Evolutionary conservation across 1,284 basidiomycete species (phyloP).

Genomic region (Microstroma glucosiphilum): DNA sequence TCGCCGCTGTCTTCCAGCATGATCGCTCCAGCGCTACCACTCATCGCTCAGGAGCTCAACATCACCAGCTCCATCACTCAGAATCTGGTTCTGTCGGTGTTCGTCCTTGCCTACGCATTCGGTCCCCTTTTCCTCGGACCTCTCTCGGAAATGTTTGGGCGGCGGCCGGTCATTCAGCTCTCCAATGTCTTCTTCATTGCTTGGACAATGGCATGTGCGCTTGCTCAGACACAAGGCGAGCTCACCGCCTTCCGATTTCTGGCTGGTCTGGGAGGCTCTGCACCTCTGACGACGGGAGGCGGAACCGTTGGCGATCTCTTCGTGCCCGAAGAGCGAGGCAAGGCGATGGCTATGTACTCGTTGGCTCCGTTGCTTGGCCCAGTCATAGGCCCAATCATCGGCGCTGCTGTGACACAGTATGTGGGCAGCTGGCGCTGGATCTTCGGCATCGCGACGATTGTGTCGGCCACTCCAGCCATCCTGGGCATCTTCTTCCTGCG

Average conservation of each 20-base stretch:
- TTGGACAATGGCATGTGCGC: constrained; percentile 42
- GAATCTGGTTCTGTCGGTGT: constrained; percentile 35
- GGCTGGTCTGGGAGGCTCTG: constrained; percentile 46
- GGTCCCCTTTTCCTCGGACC: constrained; percentile 51
- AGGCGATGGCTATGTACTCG: constrained; percentile 53
- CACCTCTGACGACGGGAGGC: constrained; percentile 52
- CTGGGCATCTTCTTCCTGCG: constrained; percentile 32
- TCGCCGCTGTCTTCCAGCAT: constrained; percentile 40
- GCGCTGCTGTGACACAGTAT: constrained; percentile 30
- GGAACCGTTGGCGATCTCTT: constrained; percentile 68
- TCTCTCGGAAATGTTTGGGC: constrained; percentile 58
- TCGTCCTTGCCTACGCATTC: constrained; percentile 36
- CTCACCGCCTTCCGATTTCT: constrained; percentile 34
- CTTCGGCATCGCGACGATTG: constrained; percentile 52
- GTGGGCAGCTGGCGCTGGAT: constrained; percentile 50
- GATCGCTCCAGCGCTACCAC: constrained; percentile 39
- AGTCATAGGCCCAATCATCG: constrained; percentile 37
- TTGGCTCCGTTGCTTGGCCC: constrained; percentile 54
- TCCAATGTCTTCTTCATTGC: constrained; percentile 39
- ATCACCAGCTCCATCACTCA: constrained; percentile 19
- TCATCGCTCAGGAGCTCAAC: constrained; percentile 27
- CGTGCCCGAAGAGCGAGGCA: constrained; percentile 56
- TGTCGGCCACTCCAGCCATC: constrained; percentile 20
- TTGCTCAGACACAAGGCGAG: constrained; percentile 22
- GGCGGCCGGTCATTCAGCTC: constrained; percentile 30